phyloP scores from a whole-genome alignment of 2,329 filamentous ascomycete genomes.

The Talaromyces marneffei region DNA sequence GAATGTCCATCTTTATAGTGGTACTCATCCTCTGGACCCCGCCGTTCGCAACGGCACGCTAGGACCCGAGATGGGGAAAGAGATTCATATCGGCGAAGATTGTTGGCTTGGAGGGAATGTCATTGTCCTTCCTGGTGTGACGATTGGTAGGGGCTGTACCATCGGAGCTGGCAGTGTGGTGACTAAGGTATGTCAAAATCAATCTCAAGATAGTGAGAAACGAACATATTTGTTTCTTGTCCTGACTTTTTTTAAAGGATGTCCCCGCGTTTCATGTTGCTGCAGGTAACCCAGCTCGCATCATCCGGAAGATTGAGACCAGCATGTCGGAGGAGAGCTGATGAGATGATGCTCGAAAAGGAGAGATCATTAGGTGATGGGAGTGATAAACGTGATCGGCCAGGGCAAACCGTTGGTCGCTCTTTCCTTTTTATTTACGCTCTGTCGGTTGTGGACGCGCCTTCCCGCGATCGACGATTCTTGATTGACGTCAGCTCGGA shows the following conservation, averaged over 20 bases:
- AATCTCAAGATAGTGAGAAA: neutral
- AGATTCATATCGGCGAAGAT: slow-evolving; percentile 72
- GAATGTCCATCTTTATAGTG: slow-evolving; percentile 69
- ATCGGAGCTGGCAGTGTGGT: slow-evolving; percentile 80
- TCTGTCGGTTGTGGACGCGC: neutral
- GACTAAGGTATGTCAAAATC: slow-evolving; percentile 53
- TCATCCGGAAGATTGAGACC: slow-evolving; percentile 37
- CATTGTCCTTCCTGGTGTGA: slow-evolving; percentile 68
- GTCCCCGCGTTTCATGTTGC: slow-evolving; percentile 39
- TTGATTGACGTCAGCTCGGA: neutral
- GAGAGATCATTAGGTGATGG: too few relatives aligned
- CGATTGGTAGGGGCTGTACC: slow-evolving; percentile 65
- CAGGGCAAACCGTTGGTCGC: neutral
- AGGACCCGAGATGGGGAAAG: slow-evolving; percentile 68
- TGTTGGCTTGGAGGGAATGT: slow-evolving; percentile 73
- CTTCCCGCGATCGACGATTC: neutral
- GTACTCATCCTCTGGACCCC: slow-evolving; percentile 71
- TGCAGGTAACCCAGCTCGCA: slow-evolving; percentile 36
- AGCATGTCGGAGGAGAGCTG: slow-evolving; percentile 22
- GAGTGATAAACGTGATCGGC: neutral
- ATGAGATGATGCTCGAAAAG: neutral
- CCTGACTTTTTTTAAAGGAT: slow-evolving; percentile 22
- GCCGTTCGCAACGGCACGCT: slow-evolving; percentile 64
- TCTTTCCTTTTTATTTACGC: neutral
- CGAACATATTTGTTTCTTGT: neutral